Base-by-base conservation (phyloP, 202 grass and related monocot species). In the Musa balbisiana region DNA sequence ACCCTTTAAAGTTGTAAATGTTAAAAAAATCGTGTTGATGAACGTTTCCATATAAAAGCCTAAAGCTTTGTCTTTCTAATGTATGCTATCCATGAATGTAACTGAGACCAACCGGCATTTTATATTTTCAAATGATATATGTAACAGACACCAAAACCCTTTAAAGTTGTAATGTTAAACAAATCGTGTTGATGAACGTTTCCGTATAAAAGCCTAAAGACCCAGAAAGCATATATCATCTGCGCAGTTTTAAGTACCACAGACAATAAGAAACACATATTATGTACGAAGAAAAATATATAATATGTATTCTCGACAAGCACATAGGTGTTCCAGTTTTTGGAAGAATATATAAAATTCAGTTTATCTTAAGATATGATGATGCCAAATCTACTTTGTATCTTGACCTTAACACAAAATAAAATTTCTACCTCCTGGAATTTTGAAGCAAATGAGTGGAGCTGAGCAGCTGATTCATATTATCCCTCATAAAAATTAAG, bases 401-500 rank as follows among this genome's bases (percentile, higher is more conserved):
- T 23, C 24, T 21, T 11, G 20, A 16, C 14, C 27, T 43, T 16
- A 26, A 2, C 0, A 43, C 1, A 3, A 68, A 16, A 3, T 68
- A 68, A 14, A 13, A 49, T 23, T 14, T 72, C 86, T 80, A 79
- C 95, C 88, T 99, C 91, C 73, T 92, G 83, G 73, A 87, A 91
- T 69, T 86, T 94, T 78, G 95, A 89, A 51, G 27, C 27, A 27
- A 27, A 2, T 27, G 27, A 27, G 27, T 94, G 91, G 73, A 99
- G 83, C 69, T 99, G 91, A 62, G 89, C 87, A 86, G 91, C 75
- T 62, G 84, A 85, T 77, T 94, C 91, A 21, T 94, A 92, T 69
- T 92, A 87, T 55, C 91, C 95, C 81, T 89, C 91, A 82, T 99
- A 94, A 81, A 99, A 99, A 52, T 87, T 79, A 80, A 94, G 92